Conservation (phyloP, 805 yeast species). For the Wickerhamiella alocasiicola region DNA sequence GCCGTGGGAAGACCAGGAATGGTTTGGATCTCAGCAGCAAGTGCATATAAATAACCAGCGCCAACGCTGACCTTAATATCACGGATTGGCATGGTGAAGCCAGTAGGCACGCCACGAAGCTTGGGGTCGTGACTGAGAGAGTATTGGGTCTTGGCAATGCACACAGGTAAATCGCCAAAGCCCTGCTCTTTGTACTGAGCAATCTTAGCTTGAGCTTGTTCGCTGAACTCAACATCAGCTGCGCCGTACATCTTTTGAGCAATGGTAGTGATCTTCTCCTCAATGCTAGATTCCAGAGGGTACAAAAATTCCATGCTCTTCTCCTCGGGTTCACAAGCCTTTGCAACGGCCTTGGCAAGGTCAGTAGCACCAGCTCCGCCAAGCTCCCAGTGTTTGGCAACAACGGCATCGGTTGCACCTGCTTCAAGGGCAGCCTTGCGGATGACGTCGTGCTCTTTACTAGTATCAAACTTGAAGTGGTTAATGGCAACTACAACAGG, state of each 20-base stretch:
- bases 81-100: slow-evolving; percentile 85
- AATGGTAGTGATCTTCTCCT: slow-evolving; percentile 64
- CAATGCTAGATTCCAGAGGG: slow-evolving; percentile 55
- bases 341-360: slow-evolving; percentile 71
- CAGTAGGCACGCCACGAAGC: slow-evolving; percentile 89
- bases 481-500: slow-evolving; percentile 95
- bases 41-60: slow-evolving; percentile 91
- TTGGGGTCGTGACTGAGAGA: slow-evolving; percentile 88
- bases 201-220: slow-evolving; percentile 69
- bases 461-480: slow-evolving; percentile 70
- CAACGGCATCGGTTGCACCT: slow-evolving; percentile 86
- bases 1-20: slow-evolving; percentile 95
- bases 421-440: slow-evolving; percentile 69
- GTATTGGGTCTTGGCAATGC: slow-evolving; percentile 96
- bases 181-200: slow-evolving; percentile 79
- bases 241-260: slow-evolving; percentile 93
- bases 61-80: slow-evolving; percentile 92
- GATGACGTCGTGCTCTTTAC: slow-evolving; percentile 65
- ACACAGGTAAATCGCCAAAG: slow-evolving; percentile 79
- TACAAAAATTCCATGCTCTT: slow-evolving; percentile 55
- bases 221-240: slow-evolving; percentile 65
- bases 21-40: slow-evolving; percentile 94
- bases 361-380: slow-evolving; percentile 86
- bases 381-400: slow-evolving; percentile 87
- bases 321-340: slow-evolving; percentile 41